Conservation (phyloP, 2,329 filamentous ascomycete genomes). For the Colletotrichum somersetense region DNA sequence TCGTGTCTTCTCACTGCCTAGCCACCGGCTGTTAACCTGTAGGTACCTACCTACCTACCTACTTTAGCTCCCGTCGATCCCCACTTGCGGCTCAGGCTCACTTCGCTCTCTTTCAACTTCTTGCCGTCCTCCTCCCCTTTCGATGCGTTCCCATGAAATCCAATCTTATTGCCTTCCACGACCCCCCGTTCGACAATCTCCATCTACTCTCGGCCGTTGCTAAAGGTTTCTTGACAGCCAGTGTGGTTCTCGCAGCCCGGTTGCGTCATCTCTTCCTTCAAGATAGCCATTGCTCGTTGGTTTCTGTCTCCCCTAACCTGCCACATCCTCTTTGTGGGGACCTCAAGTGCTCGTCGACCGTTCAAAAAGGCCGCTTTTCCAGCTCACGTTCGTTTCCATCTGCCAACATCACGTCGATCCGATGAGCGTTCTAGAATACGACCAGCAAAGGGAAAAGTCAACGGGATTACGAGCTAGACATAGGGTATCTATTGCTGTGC, state of each 20-base stretch:
- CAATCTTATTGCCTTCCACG: too few relatives aligned
- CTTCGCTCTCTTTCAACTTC: constrained; percentile 25
- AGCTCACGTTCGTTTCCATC: neutral
- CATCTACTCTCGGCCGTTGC: neutral
- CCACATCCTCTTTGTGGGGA: neutral
- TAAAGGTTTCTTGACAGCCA: neutral
- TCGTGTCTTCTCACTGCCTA: constrained; percentile 3
- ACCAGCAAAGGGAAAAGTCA: neutral
- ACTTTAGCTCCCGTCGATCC: constrained; percentile 25
- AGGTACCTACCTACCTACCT: neutral
- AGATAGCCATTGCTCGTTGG: neutral
- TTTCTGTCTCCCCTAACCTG: neutral
- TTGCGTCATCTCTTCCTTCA: neutral
- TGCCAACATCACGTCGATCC: too few relatives aligned
- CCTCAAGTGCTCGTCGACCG: neutral
- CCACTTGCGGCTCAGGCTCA: constrained; percentile 18
- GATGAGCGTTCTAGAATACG: neutral
- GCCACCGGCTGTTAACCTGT: neutral
- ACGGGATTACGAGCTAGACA: constrained; percentile 21
- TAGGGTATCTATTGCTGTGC: constrained; percentile 32
- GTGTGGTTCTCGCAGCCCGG: neutral
- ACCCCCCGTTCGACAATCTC: neutral
- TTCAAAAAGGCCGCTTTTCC: neutral
- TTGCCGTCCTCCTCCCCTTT: neutral
- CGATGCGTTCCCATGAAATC: neutral